Evolutionary conservation across 257 asterid genomes (phyloP), one percentile per base, ranked within the genome.

Genomic region (Ophiorrhiza pumila): DNA sequence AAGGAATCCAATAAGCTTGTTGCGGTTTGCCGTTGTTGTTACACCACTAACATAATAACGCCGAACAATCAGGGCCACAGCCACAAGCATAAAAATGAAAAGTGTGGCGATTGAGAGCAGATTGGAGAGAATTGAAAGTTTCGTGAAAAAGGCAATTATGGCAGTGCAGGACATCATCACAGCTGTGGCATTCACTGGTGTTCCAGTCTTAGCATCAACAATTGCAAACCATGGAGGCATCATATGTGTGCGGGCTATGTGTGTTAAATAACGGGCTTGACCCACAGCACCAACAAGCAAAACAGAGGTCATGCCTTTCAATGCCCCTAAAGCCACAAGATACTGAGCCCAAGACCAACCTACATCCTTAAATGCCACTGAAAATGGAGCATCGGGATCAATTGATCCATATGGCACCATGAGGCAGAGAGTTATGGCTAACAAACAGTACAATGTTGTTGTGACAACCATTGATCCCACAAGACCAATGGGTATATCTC

Each of bases 161-260:
- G 90, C 89, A 4, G 95, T 87, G 9, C 84, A 83, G 3, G 71
- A 22, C 62, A 86, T 84, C 91, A 88, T 85, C 14, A 72, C 75
- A 0, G 80, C 56, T 1, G 91, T 88, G 41, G 96, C 96, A 39
- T 83, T 84, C 45, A 87, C 67, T 0, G 93, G 96, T 2, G 96
- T 89, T 37, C 89, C 88, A 0, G 93, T 89, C 63, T 76, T 86
- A 34, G 78, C 75, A 35, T 87, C 72, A 6, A 89, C 93, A 53
- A 79, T 75, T 1, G 89, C 90, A n/a, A 89, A 84, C 96, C 93
- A 87, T 0, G 96, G 93, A 20, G 93, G 96, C 85, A 89, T 78
- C 93, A 86, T 84, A 31, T 87, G 93, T 0, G 93, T 82, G 8
- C 96, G 88, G 1, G 91, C 86, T 18, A 89, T 87, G 75, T 87